Percentiles rank a stretch among this genome's conserved stretches.
Conservation (phyloP, 139 green algal species). For the Coelastrella sp. region DNA sequence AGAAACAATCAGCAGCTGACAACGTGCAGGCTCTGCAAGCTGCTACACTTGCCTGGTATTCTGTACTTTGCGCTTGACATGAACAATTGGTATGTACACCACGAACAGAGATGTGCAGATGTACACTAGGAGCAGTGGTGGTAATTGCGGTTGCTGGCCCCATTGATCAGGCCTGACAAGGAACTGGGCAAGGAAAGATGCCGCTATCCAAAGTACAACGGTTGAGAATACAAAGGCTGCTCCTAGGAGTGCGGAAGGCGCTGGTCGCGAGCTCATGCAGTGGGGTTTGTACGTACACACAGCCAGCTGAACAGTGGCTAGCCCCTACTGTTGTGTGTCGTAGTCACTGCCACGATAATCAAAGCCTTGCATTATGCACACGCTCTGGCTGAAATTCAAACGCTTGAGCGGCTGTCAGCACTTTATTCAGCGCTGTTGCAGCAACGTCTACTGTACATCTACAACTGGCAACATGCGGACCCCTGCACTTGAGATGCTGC, state of each 20-base stretch:
- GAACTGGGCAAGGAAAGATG: conserved; percentile 34
- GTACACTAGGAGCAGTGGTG: conserved; percentile 18
- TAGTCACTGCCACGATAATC: too few relatives aligned
- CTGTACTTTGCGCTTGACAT: neutral
- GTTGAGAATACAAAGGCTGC: conserved; percentile 19
- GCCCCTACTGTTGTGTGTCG: too few relatives aligned
- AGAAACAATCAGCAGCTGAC: neutral
- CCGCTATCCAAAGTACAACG: conserved; percentile 20
- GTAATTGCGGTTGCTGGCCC: conserved; percentile 5
- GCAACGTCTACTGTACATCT: too few relatives aligned
- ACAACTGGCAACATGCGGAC: too few relatives aligned
- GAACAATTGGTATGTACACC: conserved; percentile 17
- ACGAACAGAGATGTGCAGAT: conserved; percentile 41
- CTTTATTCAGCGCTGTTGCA: too few relatives aligned
- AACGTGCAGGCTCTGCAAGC: neutral
- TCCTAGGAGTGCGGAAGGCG: neutral
- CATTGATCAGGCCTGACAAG: conserved; percentile 18
- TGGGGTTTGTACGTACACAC: neutral
- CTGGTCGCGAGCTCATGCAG: neutral
- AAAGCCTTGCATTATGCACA: too few relatives aligned
- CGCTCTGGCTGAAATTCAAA: too few relatives aligned
- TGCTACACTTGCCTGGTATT: neutral
- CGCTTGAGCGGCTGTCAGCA: too few relatives aligned
- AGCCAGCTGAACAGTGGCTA: neutral
- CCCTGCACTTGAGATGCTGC: too few relatives aligned